A percentile compares a stretch with the other conserved stretches of the same genome.
phyloP scores from a whole-genome alignment of 805 yeast genomes.

The Peterozyma toletana region DNA sequence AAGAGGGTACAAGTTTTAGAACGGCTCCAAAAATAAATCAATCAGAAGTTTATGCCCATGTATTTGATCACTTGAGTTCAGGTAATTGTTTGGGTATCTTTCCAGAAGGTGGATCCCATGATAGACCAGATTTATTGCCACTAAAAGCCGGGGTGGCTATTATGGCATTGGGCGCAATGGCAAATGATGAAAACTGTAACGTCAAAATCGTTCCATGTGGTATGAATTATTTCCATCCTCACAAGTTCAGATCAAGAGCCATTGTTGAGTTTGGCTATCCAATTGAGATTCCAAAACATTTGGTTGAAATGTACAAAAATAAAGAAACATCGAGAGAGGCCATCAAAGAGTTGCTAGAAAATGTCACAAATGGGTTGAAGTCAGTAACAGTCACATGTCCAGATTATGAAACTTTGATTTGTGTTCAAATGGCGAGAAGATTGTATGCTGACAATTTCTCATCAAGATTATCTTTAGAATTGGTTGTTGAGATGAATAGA shows the following conservation, averaged over 20 bases:
- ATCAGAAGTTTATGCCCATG: conserved; percentile 72
- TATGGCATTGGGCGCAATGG: conserved; percentile 95
- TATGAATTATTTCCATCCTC: conserved; percentile 94
- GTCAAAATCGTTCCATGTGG: conserved; percentile 95
- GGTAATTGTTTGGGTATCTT: conserved; percentile 87
- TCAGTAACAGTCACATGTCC: conserved; percentile 86
- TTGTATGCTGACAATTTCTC: conserved; percentile 73
- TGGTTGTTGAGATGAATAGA: conserved; percentile 87
- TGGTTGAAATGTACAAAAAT: conserved; percentile 58
- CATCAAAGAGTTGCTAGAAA: conserved; percentile 62
- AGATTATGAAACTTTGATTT: conserved; percentile 84
- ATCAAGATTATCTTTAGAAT: conserved; percentile 66
- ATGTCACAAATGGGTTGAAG: conserved; percentile 64
- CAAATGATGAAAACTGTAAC: conserved; percentile 62
- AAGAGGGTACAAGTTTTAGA: conserved; percentile 51
- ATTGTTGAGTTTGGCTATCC: conserved; percentile 93
- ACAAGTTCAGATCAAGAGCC: conserved; percentile 91
- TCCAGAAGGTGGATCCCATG: conserved; percentile 99
- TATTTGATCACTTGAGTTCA: conserved; percentile 73
- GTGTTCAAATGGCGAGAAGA: conserved; percentile 87
- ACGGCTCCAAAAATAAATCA: conserved; percentile 84
- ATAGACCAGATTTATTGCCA: conserved; percentile 85
- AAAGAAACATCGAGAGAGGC: conserved; percentile 62
- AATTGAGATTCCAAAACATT: conserved; percentile 51
- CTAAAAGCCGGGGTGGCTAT: conserved; percentile 96